Percentiles rank a stretch among this genome's conserved stretches.
Conservation (phyloP, 2,329 filamentous ascomycete species). For the Colletotrichum sp. region DNA sequence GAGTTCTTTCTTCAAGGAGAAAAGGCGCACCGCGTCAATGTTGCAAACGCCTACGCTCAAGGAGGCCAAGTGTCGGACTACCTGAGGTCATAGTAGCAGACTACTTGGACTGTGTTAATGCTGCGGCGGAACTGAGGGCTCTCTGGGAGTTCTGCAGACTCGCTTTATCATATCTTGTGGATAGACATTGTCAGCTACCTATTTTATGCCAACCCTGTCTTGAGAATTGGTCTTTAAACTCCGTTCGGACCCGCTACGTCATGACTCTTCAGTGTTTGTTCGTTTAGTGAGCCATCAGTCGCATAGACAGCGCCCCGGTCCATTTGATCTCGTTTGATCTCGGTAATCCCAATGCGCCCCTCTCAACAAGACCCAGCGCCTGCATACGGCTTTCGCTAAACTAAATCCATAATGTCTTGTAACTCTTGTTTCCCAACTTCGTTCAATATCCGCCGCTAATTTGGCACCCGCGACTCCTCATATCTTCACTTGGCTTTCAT, state of each 20-base stretch:
- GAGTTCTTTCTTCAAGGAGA: background rate
- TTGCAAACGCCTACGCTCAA: background rate
- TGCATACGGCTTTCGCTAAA: background rate
- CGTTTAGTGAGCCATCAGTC: constrained; percentile 9
- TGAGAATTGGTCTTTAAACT: background rate
- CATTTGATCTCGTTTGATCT: constrained; percentile 10
- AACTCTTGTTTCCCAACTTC: background rate
- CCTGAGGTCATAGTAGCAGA: background rate
- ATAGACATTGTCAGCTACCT: background rate
- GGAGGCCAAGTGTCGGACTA: background rate
- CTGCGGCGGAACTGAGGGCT: background rate
- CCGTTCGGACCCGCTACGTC: constrained; percentile 5
- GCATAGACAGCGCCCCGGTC: background rate
- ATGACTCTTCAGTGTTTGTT: constrained; percentile 4
- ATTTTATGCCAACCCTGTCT: background rate
- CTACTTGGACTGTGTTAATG: accelerated
- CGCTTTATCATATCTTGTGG: background rate
- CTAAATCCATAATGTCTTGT: background rate
- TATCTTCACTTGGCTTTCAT: constrained; percentile 35
- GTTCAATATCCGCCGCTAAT: background rate
- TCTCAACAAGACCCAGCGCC: background rate
- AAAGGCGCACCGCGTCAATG: background rate
- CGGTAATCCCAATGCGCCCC: constrained; percentile 2
- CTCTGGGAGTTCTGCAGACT: background rate
- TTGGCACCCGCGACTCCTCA: background rate